A percentile compares a stretch with the other conserved stretches of the same genome.
Conservation (phyloP, 371 early-diverging fungal genomes). For the Syncephalastrum racemosum region DNA sequence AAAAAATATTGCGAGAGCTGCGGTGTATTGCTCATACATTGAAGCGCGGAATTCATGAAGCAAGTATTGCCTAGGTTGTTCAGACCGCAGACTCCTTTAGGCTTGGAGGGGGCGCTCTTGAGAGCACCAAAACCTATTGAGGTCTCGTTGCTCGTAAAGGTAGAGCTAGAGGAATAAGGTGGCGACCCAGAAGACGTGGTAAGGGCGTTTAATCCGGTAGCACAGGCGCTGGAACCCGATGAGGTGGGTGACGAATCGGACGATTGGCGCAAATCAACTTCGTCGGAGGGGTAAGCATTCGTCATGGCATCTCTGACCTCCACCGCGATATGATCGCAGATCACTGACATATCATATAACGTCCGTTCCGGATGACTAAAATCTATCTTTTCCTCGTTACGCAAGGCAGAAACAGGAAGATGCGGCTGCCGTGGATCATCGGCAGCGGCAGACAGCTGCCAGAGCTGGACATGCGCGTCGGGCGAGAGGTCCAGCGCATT, state of each 20-base stretch:
- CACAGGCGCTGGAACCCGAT: constrained; percentile 12
- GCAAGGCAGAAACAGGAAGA: constrained; percentile 3
- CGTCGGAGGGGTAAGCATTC: background rate
- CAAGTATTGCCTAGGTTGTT: constrained; percentile 87
- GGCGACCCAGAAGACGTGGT: constrained; percentile 15
- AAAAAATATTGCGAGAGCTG: constrained; percentile 64
- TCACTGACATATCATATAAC: constrained; percentile 36
- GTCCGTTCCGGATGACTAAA: background rate
- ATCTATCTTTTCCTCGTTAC: constrained; percentile 10
- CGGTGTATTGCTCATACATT: constrained; percentile 72
- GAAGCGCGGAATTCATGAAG: constrained; percentile 84
- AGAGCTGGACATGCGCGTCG: constrained; percentile 13
- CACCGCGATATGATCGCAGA: constrained; percentile 43
- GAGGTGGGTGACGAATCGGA: constrained; percentile 12
- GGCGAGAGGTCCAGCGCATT: constrained; percentile 18
- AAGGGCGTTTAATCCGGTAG: constrained; percentile 12
- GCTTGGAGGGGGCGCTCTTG: background rate
- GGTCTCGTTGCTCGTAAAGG: constrained; percentile 8
- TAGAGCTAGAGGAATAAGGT: constrained; percentile 12
- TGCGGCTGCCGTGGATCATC: background rate
- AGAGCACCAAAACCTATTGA: background rate
- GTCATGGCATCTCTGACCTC: constrained; percentile 7
- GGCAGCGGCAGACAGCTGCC: constrained; percentile 7
- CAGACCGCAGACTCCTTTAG: constrained; percentile 63
- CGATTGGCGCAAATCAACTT: background rate